Evolutionary conservation across 2,329 filamentous ascomycete species (phyloP), one percentile per base, ranked within the genome.

Genomic region (Sporothrix globosa): DNA sequence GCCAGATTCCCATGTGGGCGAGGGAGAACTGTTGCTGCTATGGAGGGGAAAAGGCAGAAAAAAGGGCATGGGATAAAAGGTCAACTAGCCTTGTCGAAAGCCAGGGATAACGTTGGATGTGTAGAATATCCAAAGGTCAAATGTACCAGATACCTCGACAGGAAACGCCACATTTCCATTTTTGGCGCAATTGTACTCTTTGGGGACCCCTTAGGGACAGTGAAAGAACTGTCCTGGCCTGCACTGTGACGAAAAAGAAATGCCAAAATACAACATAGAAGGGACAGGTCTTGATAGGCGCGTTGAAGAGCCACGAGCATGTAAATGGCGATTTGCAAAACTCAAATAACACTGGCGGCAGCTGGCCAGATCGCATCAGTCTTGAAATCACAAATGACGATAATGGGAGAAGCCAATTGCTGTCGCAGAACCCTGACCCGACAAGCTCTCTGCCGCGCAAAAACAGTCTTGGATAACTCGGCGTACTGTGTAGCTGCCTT

Each of bases 161-260:
- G 34, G 53, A 70, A 54, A 68, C 44, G 63, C 69, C 69, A 67
- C 63, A 61, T 67, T 67, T 58, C 69, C 53, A 67, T 30, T 61
- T 70, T 67, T 61, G 52, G 41, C 56, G 65, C 21, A 19, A 27
- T 14, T 65, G 44, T 44, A 34, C 30, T 67, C 53, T 21, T 7
- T 34, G 58, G 41, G 0, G 34, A 24, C 41, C 61, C 61, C 48
- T 70, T 41, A 60, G 44, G 44, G 39, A 67, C 30, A 53, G 44
- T 30, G 52, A 60, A 67, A 27, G 44, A 53, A 67, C 50, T 19
- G 39, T 10, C 68, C 48, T 56, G 30, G 7, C 10, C 34, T 52
- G 48, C 65, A 41, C 50, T 54, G 50, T 44, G 50, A 52, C 9
- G 5, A 46, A 41, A 68, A 41, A 41, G 21, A 58, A 19, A 48